phyloP scores from a whole-genome alignment of 2,329 filamentous ascomycete species.

The Cladosporium phlei region DNA sequence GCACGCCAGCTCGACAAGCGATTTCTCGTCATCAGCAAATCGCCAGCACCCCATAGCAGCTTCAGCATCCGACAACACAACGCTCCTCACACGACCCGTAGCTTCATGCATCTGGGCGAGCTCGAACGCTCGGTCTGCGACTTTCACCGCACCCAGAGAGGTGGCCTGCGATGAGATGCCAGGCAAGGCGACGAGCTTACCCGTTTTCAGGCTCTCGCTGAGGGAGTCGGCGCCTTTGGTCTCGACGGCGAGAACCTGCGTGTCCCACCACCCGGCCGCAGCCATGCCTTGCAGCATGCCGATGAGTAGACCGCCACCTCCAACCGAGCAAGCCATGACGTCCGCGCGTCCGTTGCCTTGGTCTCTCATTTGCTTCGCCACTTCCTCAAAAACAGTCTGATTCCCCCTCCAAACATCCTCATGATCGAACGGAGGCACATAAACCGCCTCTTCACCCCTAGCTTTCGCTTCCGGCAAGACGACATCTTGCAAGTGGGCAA shows the following conservation, averaged over 20 bases:
- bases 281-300: conserved; percentile 69
- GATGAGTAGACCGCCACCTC: conserved; percentile 76
- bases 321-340: conserved; percentile 71
- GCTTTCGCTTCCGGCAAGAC: conserved; percentile 42
- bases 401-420: conserved; percentile 65
- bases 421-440: conserved; percentile 68
- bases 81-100: conserved; percentile 50
- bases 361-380: conserved; percentile 35
- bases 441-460: conserved; percentile 51
- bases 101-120: conserved; percentile 47
- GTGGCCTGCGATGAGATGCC: conserved; percentile 74
- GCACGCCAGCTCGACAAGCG: conserved; percentile 80
- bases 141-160: conserved; percentile 65
- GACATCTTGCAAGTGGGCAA: conserved; percentile 58
- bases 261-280: conserved; percentile 31
- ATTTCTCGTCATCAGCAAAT: conserved; percentile 74
- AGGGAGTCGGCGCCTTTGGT: conserved; percentile 70
- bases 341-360: conserved; percentile 46
- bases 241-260: conserved; percentile 65
- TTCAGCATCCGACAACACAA: conserved; percentile 68
- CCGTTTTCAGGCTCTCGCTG: conserved; percentile 53
- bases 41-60: conserved; percentile 72
- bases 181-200: conserved; percentile 54
- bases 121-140: conserved; percentile 63
- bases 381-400: conserved; percentile 53